phyloP scores from a whole-genome alignment of 164 flowering plant species.

The Protea cynaroides region DNA sequence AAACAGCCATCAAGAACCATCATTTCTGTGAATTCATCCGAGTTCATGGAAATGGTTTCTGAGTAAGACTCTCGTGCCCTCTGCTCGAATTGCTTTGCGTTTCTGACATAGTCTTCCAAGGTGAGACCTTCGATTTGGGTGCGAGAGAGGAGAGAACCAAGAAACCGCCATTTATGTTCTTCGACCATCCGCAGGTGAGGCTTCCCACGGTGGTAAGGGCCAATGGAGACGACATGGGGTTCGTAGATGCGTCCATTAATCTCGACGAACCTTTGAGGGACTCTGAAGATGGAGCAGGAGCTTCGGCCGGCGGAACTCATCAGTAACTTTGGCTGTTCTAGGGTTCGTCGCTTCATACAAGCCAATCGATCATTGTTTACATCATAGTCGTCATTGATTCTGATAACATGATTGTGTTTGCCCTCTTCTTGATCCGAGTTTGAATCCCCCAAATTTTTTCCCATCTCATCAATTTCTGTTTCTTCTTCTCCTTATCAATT shows the following conservation, averaged over 20 bases:
- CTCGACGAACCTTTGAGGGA: conserved; percentile 13
- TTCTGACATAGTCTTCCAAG: conserved; percentile 9
- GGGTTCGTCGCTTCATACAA: too few species aligned
- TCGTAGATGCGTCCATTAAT: conserved; percentile 10
- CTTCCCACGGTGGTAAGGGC: conserved; percentile 19
- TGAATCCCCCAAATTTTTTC: too few species aligned
- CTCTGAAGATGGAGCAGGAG: conserved; percentile 15
- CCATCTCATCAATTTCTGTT: too few species aligned
- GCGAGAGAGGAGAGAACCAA: conserved; percentile 8
- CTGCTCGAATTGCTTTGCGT: conserved; percentile 3
- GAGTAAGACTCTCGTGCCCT: conserved; percentile 17
- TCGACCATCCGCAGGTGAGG: conserved; percentile 4
- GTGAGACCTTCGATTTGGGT: background rate
- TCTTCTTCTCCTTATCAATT: too few species aligned
- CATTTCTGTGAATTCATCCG: conserved; percentile 10
- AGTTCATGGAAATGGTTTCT: conserved; percentile 1
- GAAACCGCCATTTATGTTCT: conserved; percentile 15
- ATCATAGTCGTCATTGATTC: too few species aligned
- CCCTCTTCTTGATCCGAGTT: too few species aligned
- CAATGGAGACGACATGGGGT: conserved; percentile 15
- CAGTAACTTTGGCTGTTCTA: conserved; percentile 6
- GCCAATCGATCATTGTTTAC: too few species aligned
- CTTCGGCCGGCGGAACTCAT: background rate
- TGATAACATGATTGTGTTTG: too few species aligned
- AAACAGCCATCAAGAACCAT: conserved; percentile 23